These are phyloP conservation scores for Diaporthe australafricana DNA, from an alignment of 2,329 filamentous ascomycete species.

Conservation along the genomic window DNA sequence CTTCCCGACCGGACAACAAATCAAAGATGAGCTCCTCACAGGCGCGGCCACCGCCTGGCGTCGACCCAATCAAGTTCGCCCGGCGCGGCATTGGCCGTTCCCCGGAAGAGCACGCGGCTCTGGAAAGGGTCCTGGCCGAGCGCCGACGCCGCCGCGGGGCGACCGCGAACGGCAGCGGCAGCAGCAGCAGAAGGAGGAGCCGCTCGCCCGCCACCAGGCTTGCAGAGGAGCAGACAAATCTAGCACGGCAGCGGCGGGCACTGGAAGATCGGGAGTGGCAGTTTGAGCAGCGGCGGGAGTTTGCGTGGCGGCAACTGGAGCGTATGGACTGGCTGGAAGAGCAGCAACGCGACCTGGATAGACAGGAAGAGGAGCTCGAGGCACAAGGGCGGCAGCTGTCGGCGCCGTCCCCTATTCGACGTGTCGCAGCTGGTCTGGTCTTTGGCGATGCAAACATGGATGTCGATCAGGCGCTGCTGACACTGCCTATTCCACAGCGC, in stretches of 20 bases:
- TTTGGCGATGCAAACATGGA: too few species aligned
- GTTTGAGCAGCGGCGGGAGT: not conserved
- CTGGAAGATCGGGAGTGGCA: not conserved
- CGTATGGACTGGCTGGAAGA: too few species aligned
- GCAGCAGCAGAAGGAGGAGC: not conserved
- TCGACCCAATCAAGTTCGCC: not conserved
- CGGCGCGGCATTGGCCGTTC: not conserved
- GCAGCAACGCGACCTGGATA: not conserved
- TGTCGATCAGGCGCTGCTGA: not conserved
- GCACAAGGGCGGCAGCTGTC: not conserved
- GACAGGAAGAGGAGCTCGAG: not conserved
- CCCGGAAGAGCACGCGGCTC: slow-evolving; percentile 1
- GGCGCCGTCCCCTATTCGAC: not conserved
- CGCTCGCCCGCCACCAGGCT: not conserved
- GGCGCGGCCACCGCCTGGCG: slow-evolving; percentile 1
- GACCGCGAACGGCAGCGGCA: not conserved
- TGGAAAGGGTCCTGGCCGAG: not conserved
- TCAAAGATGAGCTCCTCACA: not conserved
- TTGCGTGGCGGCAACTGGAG: too few species aligned
- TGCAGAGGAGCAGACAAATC: not conserved
- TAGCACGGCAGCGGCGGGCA: not conserved
- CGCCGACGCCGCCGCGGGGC: not conserved
- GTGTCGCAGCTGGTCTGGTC: not conserved
- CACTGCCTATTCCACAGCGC: not conserved
- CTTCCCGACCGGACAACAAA: not conserved